Evolutionary conservation across 805 yeast genomes (phyloP), one percentile per base, ranked within the genome.

Genomic region (Schizosaccharomyces japonicus): DNA sequence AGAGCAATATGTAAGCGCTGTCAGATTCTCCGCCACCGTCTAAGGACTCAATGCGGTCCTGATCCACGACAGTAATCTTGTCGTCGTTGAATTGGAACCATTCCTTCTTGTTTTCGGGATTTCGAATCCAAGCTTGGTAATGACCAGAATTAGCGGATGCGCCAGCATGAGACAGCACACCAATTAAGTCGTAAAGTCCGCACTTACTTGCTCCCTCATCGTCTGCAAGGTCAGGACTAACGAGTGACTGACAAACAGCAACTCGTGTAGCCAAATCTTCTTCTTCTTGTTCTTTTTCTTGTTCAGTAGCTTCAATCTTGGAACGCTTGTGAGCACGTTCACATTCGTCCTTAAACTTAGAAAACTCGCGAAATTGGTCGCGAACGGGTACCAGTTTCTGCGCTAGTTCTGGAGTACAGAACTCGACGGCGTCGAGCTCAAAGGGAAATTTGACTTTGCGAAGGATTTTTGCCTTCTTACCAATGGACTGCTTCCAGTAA

Each of bases 11-110:
- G 61, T 90, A 71, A 2, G 98, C 99, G 57, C 90, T 76, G 62
- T 90, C 99, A 55, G 94, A 50, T 65, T 92, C 98, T 50, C 96
- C 95, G 49, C 99, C 99, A 40, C 98, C 99, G 4, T 95, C 80
- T 54, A 90, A 69, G 49, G 71, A 62, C 60, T 84, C 94, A 51
- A 90, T 75, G 58, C 74, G 82, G 47, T 84, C 90, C 57, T 75
- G 79, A 52, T 70, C 74, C n/a, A 85, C 84, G 39, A 69, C 65
- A 5, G 73, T 66, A 15, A 90, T 94, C 59, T 78, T 78, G 63
- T 85, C 94, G 62, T 90, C 99, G 60, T 90, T 84, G 64, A 82
- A 90, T 62, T 77, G 78, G 78, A 81, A 87, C 99, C 99, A 90
- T 52, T 68, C 71, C 45, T 79, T 76, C 29, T 80, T 85, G 46